phyloP scores from a whole-genome alignment of 2,329 filamentous ascomycete genomes.

The Ceratocystiopsis sp. region DNA sequence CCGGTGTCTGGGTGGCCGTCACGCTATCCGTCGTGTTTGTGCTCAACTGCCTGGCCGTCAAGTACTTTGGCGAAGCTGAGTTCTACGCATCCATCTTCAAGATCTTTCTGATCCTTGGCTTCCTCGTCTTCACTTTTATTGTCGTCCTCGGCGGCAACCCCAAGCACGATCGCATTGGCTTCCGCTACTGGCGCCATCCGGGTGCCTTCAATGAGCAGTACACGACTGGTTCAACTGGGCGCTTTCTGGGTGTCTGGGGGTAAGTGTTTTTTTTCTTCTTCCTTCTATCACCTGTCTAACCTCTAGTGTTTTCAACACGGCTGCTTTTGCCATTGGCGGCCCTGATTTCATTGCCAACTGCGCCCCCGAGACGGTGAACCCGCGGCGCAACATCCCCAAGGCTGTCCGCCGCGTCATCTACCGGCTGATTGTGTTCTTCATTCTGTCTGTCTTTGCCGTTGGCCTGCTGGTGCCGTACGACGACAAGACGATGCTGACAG shows the following conservation, averaged over 20 bases:
- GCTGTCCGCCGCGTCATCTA: conserved; percentile 30
- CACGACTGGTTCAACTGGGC: conserved; percentile 17
- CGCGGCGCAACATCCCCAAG: conserved; percentile 47
- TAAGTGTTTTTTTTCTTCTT: conserved; percentile 11
- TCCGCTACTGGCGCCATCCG: conserved; percentile 15
- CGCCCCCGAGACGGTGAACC: conserved; percentile 45
- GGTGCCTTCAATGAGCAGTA: conserved; percentile 26
- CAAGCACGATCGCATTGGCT: conserved; percentile 4
- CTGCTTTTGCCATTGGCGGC: conserved; percentile 42
- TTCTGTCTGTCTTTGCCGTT: conserved; percentile 15
- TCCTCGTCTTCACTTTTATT: conserved; percentile 30
- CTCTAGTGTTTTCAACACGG: conserved; percentile 25
- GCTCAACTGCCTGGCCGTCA: background rate
- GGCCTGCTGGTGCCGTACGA: conserved; percentile 14
- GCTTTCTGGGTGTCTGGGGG: conserved; percentile 21
- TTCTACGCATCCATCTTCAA: conserved; percentile 19
- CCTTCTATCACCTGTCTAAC: conserved; percentile 14
- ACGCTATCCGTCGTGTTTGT: conserved; percentile 4
- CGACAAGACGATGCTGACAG: too few relatives aligned
- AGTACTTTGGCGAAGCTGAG: conserved; percentile 8
- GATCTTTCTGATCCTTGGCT: conserved; percentile 29
- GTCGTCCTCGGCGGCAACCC: conserved; percentile 24
- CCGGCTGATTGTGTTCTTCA: conserved; percentile 17
- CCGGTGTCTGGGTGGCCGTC: conserved; percentile 28
- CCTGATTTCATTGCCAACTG: conserved; percentile 45